phyloP scores from a whole-genome alignment of 805 yeast species.

The Nakazawaea ishiwadae region DNA sequence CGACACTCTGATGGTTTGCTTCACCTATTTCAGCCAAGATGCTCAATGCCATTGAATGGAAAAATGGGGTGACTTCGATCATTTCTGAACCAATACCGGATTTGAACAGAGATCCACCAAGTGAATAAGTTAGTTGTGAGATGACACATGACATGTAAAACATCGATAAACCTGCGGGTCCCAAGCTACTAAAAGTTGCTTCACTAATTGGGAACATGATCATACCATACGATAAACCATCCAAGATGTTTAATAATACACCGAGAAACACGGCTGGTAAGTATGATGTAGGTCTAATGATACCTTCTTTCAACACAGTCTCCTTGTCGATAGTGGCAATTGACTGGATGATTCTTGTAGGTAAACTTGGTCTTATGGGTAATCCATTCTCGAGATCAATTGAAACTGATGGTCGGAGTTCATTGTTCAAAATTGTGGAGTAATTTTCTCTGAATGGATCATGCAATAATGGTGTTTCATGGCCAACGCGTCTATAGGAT shows the following conservation, averaged over 20 bases:
- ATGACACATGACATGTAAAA: conserved; percentile 90
- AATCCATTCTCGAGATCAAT: conserved; percentile 13
- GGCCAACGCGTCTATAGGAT: not conserved
- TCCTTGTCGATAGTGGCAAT: conserved; percentile 17
- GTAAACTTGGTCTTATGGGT: conserved; percentile 2
- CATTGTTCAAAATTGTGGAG: conserved; percentile 1
- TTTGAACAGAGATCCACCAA: conserved; percentile 87
- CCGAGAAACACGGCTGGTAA: conserved; percentile 87
- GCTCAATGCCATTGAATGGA: conserved; percentile 87
- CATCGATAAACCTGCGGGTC: conserved; percentile 89
- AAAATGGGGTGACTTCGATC: conserved; percentile 99
- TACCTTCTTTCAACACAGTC: conserved; percentile 19
- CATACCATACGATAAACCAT: conserved; percentile 96
- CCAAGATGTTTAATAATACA: conserved; percentile 76
- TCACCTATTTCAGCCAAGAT: conserved; percentile 56
- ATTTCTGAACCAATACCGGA: conserved; percentile 96
- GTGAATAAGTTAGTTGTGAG: conserved; percentile 80
- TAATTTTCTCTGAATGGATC: conserved; percentile 10
- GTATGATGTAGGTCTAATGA: conserved; percentile 38
- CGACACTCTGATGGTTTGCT: conserved; percentile 42
- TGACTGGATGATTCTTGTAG: not conserved
- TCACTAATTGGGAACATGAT: conserved; percentile 91
- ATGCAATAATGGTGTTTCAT: conserved; percentile 6
- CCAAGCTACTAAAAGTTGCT: conserved; percentile 69
- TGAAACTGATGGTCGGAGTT: conserved; percentile 10